phyloP scores from a whole-genome alignment of 305 asterid genomes.

The Withania somnifera region DNA sequence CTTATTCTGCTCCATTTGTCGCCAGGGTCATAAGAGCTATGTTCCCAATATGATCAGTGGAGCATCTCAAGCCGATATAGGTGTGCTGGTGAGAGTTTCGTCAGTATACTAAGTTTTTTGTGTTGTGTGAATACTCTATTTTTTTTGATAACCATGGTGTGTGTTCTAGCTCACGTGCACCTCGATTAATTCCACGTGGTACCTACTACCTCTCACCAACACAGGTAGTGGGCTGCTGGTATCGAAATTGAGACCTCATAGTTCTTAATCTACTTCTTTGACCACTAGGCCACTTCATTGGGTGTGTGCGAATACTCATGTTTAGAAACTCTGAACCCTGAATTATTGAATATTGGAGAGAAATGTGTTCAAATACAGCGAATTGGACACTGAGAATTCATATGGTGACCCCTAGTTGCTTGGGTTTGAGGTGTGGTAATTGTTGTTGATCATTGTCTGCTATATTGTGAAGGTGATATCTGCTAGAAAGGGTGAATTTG shows the following conservation, averaged over 20 bases:
- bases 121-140: background rate
- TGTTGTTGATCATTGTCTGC: background rate
- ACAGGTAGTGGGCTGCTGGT: too few species aligned
- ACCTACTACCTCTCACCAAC: too few species aligned
- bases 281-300: too few species aligned
- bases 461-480: constrained; percentile 60
- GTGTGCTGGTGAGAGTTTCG: constrained; percentile 61
- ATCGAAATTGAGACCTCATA: too few species aligned
- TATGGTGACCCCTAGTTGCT: background rate
- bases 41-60: constrained; percentile 99
- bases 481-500: constrained; percentile 96
- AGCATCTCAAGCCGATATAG: constrained; percentile 98
- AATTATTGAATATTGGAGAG: background rate
- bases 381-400: background rate
- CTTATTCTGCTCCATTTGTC: background rate
- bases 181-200: too few species aligned
- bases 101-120: background rate
- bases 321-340: background rate
- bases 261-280: too few species aligned
- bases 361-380: background rate
- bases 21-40: constrained; percentile 95
- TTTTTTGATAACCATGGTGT: too few species aligned
- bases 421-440: background rate
- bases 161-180: too few species aligned
- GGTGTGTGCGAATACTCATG: background rate